Evolutionary conservation across 2,329 filamentous ascomycete species (phyloP).

Genomic region (Juglanconis sp.): DNA sequence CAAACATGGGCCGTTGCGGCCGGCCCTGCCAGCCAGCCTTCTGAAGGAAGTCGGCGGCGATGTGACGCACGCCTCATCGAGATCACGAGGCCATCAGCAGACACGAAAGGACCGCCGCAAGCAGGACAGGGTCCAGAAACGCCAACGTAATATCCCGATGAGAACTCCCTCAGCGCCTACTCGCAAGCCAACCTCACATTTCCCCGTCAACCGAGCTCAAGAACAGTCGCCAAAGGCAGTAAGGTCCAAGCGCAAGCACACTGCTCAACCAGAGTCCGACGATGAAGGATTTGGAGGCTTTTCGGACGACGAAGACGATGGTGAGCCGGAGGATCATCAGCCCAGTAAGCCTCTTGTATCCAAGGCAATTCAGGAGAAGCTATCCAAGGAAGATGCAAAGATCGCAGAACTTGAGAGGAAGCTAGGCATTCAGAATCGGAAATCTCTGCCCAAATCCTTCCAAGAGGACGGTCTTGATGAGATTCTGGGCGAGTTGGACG

Average conservation of each 20-base stretch:
- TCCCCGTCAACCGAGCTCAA: neutral
- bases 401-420: conserved; percentile 86
- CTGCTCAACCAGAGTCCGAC: conserved; percentile 21
- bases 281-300: conserved; percentile 23
- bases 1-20: conserved; percentile 16
- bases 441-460: conserved; percentile 68
- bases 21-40: conserved; percentile 41
- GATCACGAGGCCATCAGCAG: conserved; percentile 15
- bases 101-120: conserved; percentile 65
- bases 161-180: neutral
- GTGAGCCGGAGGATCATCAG: conserved; percentile 28
- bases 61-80: conserved; percentile 11
- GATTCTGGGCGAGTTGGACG: conserved; percentile 67
- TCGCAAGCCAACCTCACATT: neutral
- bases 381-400: conserved; percentile 81
- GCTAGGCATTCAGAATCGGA: conserved; percentile 76
- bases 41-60: conserved; percentile 39
- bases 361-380: conserved; percentile 52
- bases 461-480: conserved; percentile 80
- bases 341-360: conserved; percentile 23
- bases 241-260: neutral
- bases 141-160: conserved; percentile 30
- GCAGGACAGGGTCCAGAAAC: conserved; percentile 58
- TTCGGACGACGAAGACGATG: conserved; percentile 21
- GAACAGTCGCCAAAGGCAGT: neutral